A percentile compares a stretch with the other conserved stretches of the same genome.
phyloP scores from a whole-genome alignment of 192 early-diverging fungal species.

The Radiomyces spectabilis region DNA sequence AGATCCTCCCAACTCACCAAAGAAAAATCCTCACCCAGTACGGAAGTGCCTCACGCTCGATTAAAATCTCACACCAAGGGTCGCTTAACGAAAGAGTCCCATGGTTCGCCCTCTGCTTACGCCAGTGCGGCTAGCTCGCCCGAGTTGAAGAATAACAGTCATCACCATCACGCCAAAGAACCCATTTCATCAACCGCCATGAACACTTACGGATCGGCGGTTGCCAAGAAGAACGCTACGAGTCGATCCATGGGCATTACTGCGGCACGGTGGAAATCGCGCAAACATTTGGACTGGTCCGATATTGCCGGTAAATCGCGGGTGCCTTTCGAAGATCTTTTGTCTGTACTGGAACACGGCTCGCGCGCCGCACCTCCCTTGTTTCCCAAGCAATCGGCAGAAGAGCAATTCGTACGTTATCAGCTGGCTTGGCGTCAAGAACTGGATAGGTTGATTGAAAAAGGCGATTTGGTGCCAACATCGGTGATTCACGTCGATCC shows the following conservation, averaged over 20 bases:
- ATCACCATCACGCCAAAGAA: conserved; percentile 3
- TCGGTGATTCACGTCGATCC: conserved; percentile 57
- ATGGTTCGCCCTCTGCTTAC: too few relatives aligned
- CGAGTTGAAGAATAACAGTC: not conserved
- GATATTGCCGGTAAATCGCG: conserved; percentile 26
- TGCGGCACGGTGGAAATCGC: conserved; percentile 26
- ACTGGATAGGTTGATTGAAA: conserved; percentile 63
- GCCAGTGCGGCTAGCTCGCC: not conserved
- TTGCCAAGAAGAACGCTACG: too few relatives aligned
- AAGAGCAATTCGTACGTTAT: conserved; percentile 69
- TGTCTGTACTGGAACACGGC: conserved; percentile 55
- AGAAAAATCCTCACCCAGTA: too few relatives aligned
- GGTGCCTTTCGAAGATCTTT: conserved; percentile 49
- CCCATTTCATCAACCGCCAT: too few relatives aligned
- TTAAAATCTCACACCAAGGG: too few relatives aligned
- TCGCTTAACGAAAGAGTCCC: too few relatives aligned
- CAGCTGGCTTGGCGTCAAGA: conserved; percentile 62
- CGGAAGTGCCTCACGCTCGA: too few relatives aligned
- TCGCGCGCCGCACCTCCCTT: conserved; percentile 51
- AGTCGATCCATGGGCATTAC: conserved; percentile 24
- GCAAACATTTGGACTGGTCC: conserved; percentile 28
- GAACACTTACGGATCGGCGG: too few relatives aligned
- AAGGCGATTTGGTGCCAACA: conserved; percentile 57
- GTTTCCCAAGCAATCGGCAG: conserved; percentile 60
- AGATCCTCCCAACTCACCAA: too few relatives aligned